phyloP scores from a whole-genome alignment of 352 stramenopile species.

The Pythium phragmiticola region DNA sequence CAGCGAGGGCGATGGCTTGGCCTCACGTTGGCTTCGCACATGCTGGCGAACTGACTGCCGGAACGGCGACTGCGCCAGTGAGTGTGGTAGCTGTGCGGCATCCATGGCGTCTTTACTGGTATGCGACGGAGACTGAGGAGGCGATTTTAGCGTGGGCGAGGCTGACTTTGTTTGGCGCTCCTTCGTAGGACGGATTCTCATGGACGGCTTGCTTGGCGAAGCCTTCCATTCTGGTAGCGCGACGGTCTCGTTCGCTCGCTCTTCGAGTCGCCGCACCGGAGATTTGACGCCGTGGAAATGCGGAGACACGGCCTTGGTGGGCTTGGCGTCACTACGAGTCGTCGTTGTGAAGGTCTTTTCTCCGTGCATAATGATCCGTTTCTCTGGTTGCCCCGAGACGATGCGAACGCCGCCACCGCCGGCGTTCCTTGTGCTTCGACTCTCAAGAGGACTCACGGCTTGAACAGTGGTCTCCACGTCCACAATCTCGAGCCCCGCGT shows the following conservation, averaged over 20 bases:
- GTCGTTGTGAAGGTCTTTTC: constrained; percentile 22
- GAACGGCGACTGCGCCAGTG: constrained; percentile 19
- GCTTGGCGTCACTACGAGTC: neutral
- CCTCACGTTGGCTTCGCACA: neutral
- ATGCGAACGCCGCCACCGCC: neutral
- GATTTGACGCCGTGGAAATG: constrained; percentile 20
- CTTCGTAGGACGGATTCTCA: neutral
- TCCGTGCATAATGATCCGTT: constrained; percentile 22
- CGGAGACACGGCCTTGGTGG: constrained; percentile 17
- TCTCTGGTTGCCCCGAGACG: constrained; percentile 1
- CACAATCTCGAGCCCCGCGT: constrained; percentile 34
- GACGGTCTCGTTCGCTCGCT: neutral
- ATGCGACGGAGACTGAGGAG: neutral
- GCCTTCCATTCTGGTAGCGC: neutral
- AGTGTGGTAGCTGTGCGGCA: neutral
- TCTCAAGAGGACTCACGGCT: neutral
- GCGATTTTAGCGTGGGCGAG: constrained; percentile 5
- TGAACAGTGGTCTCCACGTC: constrained; percentile 21
- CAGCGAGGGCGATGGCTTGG: neutral
- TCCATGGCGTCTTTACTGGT: neutral
- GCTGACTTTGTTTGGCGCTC: constrained; percentile 11
- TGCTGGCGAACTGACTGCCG: constrained; percentile 6
- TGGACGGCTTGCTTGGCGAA: neutral
- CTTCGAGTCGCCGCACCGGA: neutral
- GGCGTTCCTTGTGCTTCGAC: neutral